Evolutionary conservation across 352 stramenopile species (phyloP), one percentile per base, ranked within the genome.

Genomic region (Phytophthora sojae): DNA sequence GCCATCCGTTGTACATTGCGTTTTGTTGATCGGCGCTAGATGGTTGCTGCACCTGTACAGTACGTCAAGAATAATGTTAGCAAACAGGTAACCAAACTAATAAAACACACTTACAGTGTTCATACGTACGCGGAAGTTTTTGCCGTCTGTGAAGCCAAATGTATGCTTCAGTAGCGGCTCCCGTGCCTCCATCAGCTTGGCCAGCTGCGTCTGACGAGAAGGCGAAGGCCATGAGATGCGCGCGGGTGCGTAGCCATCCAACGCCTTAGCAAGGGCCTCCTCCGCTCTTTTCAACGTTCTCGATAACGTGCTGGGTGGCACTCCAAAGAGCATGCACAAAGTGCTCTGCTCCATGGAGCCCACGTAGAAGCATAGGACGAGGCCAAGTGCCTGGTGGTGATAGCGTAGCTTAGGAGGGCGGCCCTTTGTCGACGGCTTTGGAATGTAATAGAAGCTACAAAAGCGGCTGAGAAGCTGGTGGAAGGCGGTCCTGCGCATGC

Each of bases 301-400:
- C 14, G 6, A 49, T 17, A 49, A 49, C 17, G 42, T 49, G 42
- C 17, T 49, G 42, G 42, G 42, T 17, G 42, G 42, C 42, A 49
- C 42, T 4, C 42, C 42, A 49, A 49, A 49, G 42, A 49, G 15
- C 42, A 49, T 49, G 42, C 42, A 49, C 39, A 49, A 49, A 9
- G 39, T 49, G 39, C 14, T 49, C 42, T 49, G 42, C 42, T 49
- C 42, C 42, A 49, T 49, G 42, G 42, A 49, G 42, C 42, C 42
- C 2, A 49, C 42, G 42, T 49, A 21, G 42, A 49, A 49, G 42
- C 42, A 49, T n/a, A 49, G 15, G 42, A 49, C 42, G 5, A 21
- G 42, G n/a, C 42, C 42, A 49, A 49, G 42, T 21, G 42, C 42
- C 42, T 49, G 42, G 42, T 49, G 42, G 42, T 49, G 42, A 49